phyloP scores from a whole-genome alignment of 495 filamentous ascomycete genomes.

The Podospora anserina region DNA sequence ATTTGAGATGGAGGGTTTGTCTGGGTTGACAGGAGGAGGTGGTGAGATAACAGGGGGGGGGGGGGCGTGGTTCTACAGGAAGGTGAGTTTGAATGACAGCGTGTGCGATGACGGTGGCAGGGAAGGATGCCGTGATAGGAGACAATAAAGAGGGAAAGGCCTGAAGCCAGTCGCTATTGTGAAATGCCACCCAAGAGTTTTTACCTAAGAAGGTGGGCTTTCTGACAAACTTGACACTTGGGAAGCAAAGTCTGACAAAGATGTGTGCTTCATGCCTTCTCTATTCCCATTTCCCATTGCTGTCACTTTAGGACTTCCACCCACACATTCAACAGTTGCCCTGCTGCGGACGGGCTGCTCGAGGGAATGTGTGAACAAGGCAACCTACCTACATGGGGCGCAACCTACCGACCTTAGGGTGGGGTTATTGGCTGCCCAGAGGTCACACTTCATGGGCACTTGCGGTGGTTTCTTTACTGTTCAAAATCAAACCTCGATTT shows the following conservation, averaged over 20 bases:
- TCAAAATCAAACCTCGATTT: not conserved
- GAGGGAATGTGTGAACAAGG: not conserved
- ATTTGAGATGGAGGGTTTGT: not conserved
- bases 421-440: not conserved
- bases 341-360: not conserved
- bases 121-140: not conserved
- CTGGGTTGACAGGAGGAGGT: not conserved
- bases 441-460: not conserved
- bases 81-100: not conserved
- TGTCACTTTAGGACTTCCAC: not conserved
- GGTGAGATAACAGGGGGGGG: not conserved
- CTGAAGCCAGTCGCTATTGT: not conserved
- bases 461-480: not conserved
- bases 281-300: too few species aligned
- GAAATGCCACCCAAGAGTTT: not conserved
- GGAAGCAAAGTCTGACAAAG: not conserved
- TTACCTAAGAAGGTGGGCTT: not conserved
- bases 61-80: not conserved
- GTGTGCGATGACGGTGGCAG: not conserved
- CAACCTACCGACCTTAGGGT: not conserved
- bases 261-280: not conserved
- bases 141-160: not conserved
- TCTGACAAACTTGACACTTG: not conserved
- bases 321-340: not conserved
- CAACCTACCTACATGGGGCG: slow-evolving; percentile 4